Conservation (phyloP, 495 filamentous ascomycete genomes). For the Aspergillus funiculosus region DNA sequence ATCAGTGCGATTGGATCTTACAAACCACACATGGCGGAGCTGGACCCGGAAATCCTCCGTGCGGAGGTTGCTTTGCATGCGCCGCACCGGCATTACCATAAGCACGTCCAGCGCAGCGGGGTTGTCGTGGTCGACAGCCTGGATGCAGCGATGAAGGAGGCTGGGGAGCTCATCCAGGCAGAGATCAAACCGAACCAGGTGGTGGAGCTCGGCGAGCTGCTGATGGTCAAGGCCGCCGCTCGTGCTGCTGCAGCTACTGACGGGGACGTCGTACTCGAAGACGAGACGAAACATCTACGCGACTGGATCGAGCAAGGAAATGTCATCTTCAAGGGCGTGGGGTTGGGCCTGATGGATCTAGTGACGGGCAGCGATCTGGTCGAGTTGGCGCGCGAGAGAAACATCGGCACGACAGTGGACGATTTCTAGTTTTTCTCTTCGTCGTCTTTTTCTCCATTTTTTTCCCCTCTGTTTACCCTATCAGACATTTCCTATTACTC, state of each 20-base stretch:
- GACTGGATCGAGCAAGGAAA: slow-evolving; percentile 76
- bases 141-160: slow-evolving; percentile 72
- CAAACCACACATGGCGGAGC: slow-evolving; percentile 76
- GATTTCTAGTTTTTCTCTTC: slow-evolving; percentile 32
- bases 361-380: slow-evolving; percentile 72
- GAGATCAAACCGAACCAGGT: slow-evolving; percentile 64
- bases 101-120: slow-evolving; percentile 64
- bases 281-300: slow-evolving; percentile 51
- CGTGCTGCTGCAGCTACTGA: slow-evolving; percentile 32
- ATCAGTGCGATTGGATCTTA: slow-evolving; percentile 81
- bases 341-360: slow-evolving; percentile 45
- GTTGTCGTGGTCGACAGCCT: slow-evolving; percentile 79
- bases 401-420: slow-evolving; percentile 65
- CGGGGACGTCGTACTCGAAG: no score
- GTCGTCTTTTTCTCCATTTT: not conserved
- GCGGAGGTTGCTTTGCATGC: slow-evolving; percentile 57
- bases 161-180: slow-evolving; percentile 82
- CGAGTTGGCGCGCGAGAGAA: slow-evolving; percentile 62
- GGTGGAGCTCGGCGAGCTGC: slow-evolving; percentile 79
- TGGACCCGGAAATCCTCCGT: slow-evolving; percentile 67
- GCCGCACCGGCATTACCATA: slow-evolving; percentile 57
- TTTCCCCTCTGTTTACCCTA: not conserved
- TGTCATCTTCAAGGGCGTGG: slow-evolving; percentile 52
- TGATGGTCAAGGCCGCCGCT: slow-evolving; percentile 59
- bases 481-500: no score